Percentiles rank a stretch among this genome's conserved stretches.
Conservation (phyloP, 176 grass and related monocot species). For the Oryza nivara region DNA sequence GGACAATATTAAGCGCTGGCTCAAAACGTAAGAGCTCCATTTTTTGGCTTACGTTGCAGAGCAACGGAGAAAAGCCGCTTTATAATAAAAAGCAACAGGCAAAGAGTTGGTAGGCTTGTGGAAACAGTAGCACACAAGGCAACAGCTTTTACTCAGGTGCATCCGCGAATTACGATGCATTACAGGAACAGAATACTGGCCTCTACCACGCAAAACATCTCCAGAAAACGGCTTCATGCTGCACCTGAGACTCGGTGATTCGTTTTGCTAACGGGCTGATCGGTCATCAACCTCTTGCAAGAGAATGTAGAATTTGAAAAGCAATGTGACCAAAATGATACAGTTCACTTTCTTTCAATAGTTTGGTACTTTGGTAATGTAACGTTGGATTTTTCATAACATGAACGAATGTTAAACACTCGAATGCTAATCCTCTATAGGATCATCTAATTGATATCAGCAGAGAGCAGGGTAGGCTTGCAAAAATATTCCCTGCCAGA, state of each 20-base stretch:
- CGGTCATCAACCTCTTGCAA: not conserved
- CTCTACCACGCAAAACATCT: not conserved
- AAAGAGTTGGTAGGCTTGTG: not conserved
- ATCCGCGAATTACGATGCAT: not conserved
- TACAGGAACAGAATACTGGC: not conserved
- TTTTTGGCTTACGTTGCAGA: not conserved
- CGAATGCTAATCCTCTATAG: not conserved
- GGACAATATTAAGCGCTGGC: no score
- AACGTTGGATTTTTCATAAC: not conserved
- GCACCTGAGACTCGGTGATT: not conserved
- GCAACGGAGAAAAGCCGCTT: no score
- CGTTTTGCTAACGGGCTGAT: not conserved
- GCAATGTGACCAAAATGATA: not conserved
- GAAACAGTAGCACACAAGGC: not conserved
- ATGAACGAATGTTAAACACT: not conserved
- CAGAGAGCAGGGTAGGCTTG: not conserved
- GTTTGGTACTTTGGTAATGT: conserved; percentile 8
- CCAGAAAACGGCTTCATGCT: not conserved
- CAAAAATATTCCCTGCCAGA: conserved; percentile 16
- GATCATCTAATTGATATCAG: not conserved
- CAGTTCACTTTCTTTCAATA: not conserved
- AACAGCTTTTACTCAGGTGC: not conserved
- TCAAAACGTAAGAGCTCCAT: no score
- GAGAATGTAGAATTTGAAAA: not conserved
- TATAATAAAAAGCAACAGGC: not conserved